phyloP scores from a whole-genome alignment of 202 grass and related monocot genomes.

The Brachypodium distachyon region DNA sequence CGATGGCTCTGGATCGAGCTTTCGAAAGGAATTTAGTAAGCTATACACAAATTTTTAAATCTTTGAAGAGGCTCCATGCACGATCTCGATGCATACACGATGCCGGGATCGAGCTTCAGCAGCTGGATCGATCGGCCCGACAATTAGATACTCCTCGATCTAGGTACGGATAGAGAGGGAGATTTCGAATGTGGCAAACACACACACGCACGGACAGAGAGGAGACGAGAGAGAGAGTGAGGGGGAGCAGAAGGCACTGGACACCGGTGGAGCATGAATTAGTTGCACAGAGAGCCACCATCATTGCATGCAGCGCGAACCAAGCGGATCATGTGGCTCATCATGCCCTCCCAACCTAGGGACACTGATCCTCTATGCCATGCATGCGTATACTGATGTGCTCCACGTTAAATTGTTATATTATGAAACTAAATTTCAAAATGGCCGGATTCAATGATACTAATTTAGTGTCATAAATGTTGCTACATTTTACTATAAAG shows the following conservation, averaged over 20 bases:
- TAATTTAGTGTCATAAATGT: not conserved
- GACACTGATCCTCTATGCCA: conserved; percentile 10
- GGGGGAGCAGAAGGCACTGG: not conserved
- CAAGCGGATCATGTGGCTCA: conserved; percentile 64
- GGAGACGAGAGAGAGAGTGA: not conserved
- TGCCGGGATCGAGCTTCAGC: not conserved
- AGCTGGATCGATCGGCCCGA: not conserved
- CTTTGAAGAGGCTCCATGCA: not conserved
- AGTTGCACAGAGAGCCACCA: conserved; percentile 8
- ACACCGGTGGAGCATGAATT: not conserved
- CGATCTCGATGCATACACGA: not conserved
- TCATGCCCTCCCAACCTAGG: conserved; percentile 17
- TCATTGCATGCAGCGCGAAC: conserved; percentile 49
- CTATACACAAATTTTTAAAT: not conserved
- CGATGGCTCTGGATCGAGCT: not conserved
- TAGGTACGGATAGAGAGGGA: too few species aligned
- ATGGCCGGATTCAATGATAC: too few species aligned
- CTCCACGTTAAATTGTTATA: too few species aligned
- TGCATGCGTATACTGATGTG: not conserved
- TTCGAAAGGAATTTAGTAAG: not conserved
- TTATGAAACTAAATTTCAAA: not conserved
- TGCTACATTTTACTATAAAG: too few species aligned
- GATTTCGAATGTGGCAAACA: too few species aligned
- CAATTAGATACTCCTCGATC: not conserved
- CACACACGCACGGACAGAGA: not conserved